Base-by-base conservation (phyloP, 2,329 filamentous ascomycete species). In the Colletotrichum liaoningense region DNA sequence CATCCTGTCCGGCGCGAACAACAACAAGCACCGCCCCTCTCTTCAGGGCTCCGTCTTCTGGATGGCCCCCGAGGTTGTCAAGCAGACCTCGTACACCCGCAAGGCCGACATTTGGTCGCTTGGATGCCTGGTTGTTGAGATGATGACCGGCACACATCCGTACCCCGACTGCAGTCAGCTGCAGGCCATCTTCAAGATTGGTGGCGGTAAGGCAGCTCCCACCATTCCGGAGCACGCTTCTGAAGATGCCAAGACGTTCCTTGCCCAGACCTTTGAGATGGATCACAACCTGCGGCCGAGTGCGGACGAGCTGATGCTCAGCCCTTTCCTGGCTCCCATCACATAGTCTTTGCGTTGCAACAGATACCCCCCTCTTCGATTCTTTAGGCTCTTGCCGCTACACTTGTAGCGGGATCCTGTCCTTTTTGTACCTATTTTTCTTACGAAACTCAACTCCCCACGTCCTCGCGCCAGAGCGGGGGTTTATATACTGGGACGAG, bases 21-120 rank as follows among this genome's bases (percentile, higher is more conserved):
- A 91, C 83, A 91, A 89, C 83, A 92, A 91, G 81, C 88, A 93
- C 79, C 87, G 91, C 5, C 91, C 92, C 3, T 98, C 96, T 1
- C 90, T 99, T 4, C 97, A 99, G 83, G 97, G 97, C 16, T 98
- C 95, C 30, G 97, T 99, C 65, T 99, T 98, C 86, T 99, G 97
- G 97, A 99, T 99, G 97, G 97, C 97, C 0, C 97, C 97, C 9
- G 97, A 99, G 85, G 97, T 99, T 24, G 97, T 99, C 75, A 97
- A 97, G 79, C 97, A 98, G 84, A 98, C 96, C 3, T 95, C 95
- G 6, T 98, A 99, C 85, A 98, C 96, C 5, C 95, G 96, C 84
- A 98, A 98, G 86, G 97, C 97, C 16, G 97, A 99, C 80, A 99
- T 99, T 78, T 99, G 97, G 97, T 98, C 95, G 58, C 90, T 99